Percentiles rank a stretch among this genome's conserved stretches.
Evolutionary conservation across 352 stramenopile genomes (phyloP).

Genomic region (Pythium dissotocum): DNA sequence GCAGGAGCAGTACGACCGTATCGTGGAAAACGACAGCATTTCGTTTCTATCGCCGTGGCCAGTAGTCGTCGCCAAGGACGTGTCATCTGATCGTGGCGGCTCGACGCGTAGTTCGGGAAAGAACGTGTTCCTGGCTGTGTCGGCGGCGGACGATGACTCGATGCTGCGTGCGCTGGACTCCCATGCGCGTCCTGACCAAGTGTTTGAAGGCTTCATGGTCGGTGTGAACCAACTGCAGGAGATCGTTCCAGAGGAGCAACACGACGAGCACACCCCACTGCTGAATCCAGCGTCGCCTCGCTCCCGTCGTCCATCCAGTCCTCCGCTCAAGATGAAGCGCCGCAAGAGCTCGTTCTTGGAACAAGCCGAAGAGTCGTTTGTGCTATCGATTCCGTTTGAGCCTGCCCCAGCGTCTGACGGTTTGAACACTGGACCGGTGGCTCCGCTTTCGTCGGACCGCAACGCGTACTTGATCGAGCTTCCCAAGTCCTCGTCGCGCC

Average conservation of each 20-base stretch:
- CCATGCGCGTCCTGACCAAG: conserved; percentile 41
- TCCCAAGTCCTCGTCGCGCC: conserved; percentile 45
- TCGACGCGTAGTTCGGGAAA: conserved; percentile 37
- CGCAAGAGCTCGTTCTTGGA: conserved; percentile 77
- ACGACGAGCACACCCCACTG: conserved; percentile 61
- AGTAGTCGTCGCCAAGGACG: conserved; percentile 77
- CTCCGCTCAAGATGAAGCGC: conserved; percentile 48
- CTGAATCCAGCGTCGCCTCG: conserved; percentile 37
- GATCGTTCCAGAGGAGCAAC: conserved; percentile 27
- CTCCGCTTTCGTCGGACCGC: conserved; percentile 42
- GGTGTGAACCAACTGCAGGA: conserved; percentile 76
- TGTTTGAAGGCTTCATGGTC: conserved; percentile 86
- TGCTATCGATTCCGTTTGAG: conserved; percentile 79
- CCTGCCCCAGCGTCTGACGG: conserved; percentile 30
- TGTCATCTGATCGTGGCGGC: conserved; percentile 13
- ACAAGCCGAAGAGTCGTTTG: conserved; percentile 70
- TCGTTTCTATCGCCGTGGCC: conserved; percentile 68
- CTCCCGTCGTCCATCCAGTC: conserved; percentile 28
- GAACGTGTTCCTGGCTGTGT: conserved; percentile 81
- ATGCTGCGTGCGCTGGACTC: conserved; percentile 67
- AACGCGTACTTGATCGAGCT: conserved; percentile 84
- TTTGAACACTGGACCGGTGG: conserved; percentile 19
- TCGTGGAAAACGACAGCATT: conserved; percentile 59
- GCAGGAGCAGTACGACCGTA: conserved; percentile 60
- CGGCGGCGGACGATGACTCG: conserved; percentile 72